Evolutionary conservation across 1,284 basidiomycete genomes (phyloP).

Genomic region (Boletus hoseneyae): DNA sequence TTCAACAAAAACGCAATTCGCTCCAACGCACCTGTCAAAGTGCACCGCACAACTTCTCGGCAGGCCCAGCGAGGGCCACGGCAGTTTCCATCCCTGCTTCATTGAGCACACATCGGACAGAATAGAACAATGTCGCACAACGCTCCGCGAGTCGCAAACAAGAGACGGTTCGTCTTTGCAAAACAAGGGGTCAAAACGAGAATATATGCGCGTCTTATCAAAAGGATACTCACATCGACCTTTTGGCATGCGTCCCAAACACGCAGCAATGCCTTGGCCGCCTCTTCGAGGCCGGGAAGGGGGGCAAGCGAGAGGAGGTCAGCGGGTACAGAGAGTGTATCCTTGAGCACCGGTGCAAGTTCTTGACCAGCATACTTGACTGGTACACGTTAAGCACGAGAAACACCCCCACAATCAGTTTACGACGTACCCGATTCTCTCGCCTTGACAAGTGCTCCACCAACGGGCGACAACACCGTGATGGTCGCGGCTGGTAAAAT

Average conservation of each 20-base stretch:
- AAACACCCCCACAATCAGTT: neutral
- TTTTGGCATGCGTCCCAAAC: slow-evolving; percentile 61
- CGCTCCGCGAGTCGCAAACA: slow-evolving; percentile 51
- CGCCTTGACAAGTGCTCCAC: slow-evolving; percentile 19
- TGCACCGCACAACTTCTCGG: slow-evolving; percentile 38
- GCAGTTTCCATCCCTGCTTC: slow-evolving; percentile 33
- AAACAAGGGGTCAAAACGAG: neutral
- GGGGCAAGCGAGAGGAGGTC: slow-evolving; percentile 56
- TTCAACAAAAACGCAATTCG: neutral
- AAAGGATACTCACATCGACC: slow-evolving; percentile 52
- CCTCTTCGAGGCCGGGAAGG: slow-evolving; percentile 51
- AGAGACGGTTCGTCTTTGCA: slow-evolving; percentile 51
- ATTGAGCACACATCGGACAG: slow-evolving; percentile 43
- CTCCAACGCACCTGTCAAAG: slow-evolving; percentile 44
- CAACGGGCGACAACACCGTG: slow-evolving; percentile 24
- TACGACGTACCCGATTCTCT: slow-evolving; percentile 23
- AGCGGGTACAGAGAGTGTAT: slow-evolving; percentile 19
- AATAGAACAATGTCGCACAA: slow-evolving; percentile 48
- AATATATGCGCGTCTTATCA: neutral
- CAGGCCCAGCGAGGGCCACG: slow-evolving; percentile 31
- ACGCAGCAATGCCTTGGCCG: slow-evolving; percentile 48
- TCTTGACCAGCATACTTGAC: slow-evolving; percentile 22
- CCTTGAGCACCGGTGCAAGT: slow-evolving; percentile 23
- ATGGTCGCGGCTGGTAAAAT: slow-evolving; percentile 25
- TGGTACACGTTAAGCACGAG: slow-evolving; percentile 8